These are phyloP conservation scores for Penicillium sp. DNA, from an alignment of 2,329 filamentous ascomycete genomes.

Conservation along the genomic window DNA sequence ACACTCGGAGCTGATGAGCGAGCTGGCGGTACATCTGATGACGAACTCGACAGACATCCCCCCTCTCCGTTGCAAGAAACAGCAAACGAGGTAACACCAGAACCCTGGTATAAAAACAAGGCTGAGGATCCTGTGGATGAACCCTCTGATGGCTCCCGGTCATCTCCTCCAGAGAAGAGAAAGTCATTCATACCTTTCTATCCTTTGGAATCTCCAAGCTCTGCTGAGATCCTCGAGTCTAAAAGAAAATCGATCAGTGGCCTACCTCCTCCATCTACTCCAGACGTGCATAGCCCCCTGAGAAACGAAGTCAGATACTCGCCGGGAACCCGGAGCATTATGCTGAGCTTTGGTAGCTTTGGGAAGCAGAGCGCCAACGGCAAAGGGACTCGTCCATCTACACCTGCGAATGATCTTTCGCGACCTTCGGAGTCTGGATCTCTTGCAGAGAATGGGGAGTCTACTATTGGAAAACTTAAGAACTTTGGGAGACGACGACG, in stretches of 20 bases:
- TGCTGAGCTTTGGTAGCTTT: conserved; percentile 26
- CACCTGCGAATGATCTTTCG: conserved; percentile 19
- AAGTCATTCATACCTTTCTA: conserved; percentile 3
- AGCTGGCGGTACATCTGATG: background rate
- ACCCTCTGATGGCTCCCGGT: background rate
- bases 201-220: conserved; percentile 3
- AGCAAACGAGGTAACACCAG: background rate
- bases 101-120: background rate
- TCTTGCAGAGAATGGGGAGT: conserved; percentile 16
- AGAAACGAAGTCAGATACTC: conserved; percentile 27
- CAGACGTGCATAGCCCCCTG: conserved; percentile 21
- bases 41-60: conserved; percentile 6
- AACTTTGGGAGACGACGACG: conserved; percentile 28
- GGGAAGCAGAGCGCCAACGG: conserved; percentile 17
- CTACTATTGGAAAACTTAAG: conserved; percentile 30
- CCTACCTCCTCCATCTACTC: conserved; percentile 14
- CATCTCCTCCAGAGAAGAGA: background rate
- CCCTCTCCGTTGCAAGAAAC: conserved; percentile 21
- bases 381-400: conserved; percentile 19
- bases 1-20: conserved; percentile 25
- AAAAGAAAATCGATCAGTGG: conserved; percentile 24
- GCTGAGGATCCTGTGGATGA: conserved; percentile 1
- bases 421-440: conserved; percentile 3
- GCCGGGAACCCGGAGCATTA: conserved; percentile 23
- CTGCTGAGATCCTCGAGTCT: conserved; percentile 18